Evolutionary conservation across 139 green algal genomes (phyloP).

Genomic region (Nannochloris sp.): DNA sequence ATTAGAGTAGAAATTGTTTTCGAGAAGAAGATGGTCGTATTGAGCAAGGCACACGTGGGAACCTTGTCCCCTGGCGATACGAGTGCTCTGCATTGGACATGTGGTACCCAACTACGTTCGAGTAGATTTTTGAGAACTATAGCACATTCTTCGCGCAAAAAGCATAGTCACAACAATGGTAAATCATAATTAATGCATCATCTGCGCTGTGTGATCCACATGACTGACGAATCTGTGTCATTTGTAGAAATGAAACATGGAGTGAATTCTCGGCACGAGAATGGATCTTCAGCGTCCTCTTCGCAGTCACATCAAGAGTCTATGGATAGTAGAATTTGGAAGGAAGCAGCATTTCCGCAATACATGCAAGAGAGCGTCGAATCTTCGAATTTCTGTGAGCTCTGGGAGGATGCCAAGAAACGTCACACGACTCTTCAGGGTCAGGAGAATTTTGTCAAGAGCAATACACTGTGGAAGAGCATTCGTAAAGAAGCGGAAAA

Average conservation of each 20-base stretch:
- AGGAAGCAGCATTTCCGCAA: slow-evolving; percentile 7
- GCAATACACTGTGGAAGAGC: slow-evolving; percentile 6
- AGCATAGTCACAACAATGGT: too few relatives aligned
- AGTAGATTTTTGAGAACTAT: too few relatives aligned
- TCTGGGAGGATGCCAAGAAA: slow-evolving; percentile 11
- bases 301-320: neutral
- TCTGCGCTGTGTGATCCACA: too few relatives aligned
- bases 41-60: too few relatives aligned
- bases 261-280: neutral
- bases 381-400: slow-evolving; percentile 7
- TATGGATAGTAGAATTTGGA: slow-evolving; percentile 8
- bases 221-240: too few relatives aligned
- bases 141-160: too few relatives aligned
- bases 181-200: too few relatives aligned
- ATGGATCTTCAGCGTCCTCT: neutral
- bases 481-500: slow-evolving; percentile 27
- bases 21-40: too few relatives aligned
- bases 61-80: too few relatives aligned
- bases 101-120: too few relatives aligned
- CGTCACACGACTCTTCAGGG: neutral
- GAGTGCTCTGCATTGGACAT: too few relatives aligned
- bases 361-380: slow-evolving; percentile 17
- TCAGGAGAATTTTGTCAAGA: neutral
- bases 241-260: neutral
- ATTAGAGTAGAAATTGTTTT: too few relatives aligned